Percentiles rank a stretch among this genome's conserved stretches.
Conservation (phyloP, 2,329 filamentous ascomycete species). For the Cadophora malorum region DNA sequence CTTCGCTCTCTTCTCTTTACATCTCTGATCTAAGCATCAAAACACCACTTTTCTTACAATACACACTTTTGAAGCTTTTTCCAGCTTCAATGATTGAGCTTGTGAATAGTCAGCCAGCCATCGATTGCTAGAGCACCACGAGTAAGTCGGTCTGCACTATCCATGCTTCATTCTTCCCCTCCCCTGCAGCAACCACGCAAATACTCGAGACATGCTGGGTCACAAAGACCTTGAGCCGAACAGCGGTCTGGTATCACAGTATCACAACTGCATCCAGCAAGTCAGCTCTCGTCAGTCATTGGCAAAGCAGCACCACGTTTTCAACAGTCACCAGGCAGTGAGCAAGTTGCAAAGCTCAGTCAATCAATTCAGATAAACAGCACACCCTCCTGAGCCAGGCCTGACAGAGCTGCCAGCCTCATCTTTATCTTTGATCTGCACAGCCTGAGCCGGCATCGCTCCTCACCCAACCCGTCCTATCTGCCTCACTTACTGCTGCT, state of each 20-base stretch:
- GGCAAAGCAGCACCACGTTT: conserved; percentile 28
- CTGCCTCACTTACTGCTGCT: background rate
- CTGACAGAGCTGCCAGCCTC: background rate
- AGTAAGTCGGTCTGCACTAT: conserved; percentile 28
- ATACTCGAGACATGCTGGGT: conserved; percentile 28
- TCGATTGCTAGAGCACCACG: conserved; percentile 5
- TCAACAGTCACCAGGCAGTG: conserved; percentile 15
- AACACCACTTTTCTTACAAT: conserved; percentile 1
- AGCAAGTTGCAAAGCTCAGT: conserved; percentile 8
- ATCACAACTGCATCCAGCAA: conserved; percentile 17
- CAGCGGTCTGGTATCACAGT: conserved; percentile 27
- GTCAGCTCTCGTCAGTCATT: conserved; percentile 28
- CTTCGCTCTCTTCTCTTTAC: background rate
- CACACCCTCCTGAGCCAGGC: conserved; percentile 9
- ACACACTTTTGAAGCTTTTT: background rate
- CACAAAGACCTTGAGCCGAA: conserved; percentile 25
- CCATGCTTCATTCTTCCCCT: conserved; percentile 18
- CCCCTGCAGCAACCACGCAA: conserved; percentile 16
- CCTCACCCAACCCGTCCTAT: background rate
- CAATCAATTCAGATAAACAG: conserved; percentile 20
- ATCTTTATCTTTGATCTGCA: background rate
- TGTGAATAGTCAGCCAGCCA: conserved; percentile 25
- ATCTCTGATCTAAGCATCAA: background rate
- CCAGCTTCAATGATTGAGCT: conserved; percentile 39
- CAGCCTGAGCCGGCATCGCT: conserved; percentile 14